Evolutionary conservation across 441 rosid genomes (phyloP).

Genomic region (Cnidoscolus chayamansa): DNA sequence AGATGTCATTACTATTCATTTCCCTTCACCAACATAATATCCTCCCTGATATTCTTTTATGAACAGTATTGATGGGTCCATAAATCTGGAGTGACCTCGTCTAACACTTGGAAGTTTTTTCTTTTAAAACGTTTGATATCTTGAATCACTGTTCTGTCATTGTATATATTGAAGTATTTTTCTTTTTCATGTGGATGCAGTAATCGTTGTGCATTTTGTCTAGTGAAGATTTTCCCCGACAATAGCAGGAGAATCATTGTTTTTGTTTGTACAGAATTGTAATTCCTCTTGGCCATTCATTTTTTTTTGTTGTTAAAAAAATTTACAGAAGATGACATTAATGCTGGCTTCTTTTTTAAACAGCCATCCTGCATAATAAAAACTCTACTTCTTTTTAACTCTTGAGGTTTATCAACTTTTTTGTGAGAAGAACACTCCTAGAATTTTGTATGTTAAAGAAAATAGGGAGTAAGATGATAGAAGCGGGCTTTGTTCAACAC

Average conservation of each 20-base stretch:
- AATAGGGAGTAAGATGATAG: not conserved
- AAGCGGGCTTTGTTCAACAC: constrained; percentile 14
- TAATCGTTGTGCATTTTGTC: constrained; percentile 9
- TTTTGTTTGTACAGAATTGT: constrained; percentile 31
- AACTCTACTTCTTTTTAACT: constrained; percentile 16
- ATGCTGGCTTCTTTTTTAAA: constrained; percentile 34
- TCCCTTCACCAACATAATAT: not conserved
- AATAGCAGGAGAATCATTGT: constrained; percentile 15
- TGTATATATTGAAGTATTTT: not conserved
- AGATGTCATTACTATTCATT: not conserved
- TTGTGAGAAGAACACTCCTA: constrained; percentile 7
- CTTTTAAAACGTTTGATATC: not conserved
- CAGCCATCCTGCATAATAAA: constrained; percentile 34
- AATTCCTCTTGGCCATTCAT: constrained; percentile 21
- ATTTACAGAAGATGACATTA: constrained; percentile 21
- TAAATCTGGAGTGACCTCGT: not conserved
- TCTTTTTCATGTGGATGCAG: constrained; percentile 28
- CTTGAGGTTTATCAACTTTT: constrained; percentile 4
- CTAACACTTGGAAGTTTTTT: not conserved
- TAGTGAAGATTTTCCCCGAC: constrained; percentile 18
- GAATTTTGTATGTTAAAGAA: constrained; percentile 9
- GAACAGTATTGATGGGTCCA: not conserved
- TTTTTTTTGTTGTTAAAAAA: constrained; percentile 6
- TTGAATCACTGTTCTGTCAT: not conserved
- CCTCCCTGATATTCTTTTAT: not conserved